Evolutionary conservation across 495 filamentous ascomycete genomes (phyloP).

Genomic region (Trichoderma reesei): DNA sequence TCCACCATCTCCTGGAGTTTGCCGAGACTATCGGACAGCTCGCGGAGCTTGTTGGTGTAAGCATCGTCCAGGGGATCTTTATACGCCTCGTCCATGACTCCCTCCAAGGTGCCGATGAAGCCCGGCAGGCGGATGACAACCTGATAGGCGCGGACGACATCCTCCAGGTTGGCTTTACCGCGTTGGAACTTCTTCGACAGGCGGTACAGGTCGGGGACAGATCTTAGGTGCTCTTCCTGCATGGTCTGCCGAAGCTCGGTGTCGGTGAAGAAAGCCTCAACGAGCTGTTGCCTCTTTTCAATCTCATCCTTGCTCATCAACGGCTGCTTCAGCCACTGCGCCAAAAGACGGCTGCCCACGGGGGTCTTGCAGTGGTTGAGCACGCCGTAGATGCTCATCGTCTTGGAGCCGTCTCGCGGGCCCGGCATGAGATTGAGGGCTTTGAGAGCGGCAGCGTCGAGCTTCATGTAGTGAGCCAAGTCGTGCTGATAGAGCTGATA

Average conservation of each 20-base stretch:
- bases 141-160: constrained; percentile 92
- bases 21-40: constrained; percentile 66
- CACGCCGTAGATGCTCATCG: constrained; percentile 91
- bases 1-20: constrained; percentile 98
- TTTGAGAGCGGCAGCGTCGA: constrained; percentile 88
- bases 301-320: constrained; percentile 89
- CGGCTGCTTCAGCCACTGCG: constrained; percentile 97
- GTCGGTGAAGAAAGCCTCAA: constrained; percentile 88
- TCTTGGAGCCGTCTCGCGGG: constrained; percentile 85
- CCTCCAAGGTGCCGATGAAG: constrained; percentile 80
- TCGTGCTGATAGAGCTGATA: constrained; percentile 98
- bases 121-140: constrained; percentile 85
- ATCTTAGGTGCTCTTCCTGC: constrained; percentile 93
- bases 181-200: constrained; percentile 91
- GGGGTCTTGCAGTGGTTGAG: constrained; percentile 98
- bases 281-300: constrained; percentile 82
- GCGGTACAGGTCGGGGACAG: constrained; percentile 89
- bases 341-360: constrained; percentile 77
- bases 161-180: constrained; percentile 81
- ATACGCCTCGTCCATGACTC: constrained; percentile 91
- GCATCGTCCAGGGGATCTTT: constrained; percentile 76
- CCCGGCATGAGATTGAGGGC: constrained; percentile 97
- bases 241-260: constrained; percentile 93
- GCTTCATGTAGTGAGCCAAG: constrained; percentile 94
- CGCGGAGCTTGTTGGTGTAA: constrained; percentile 73